Evolutionary conservation across 2,329 filamentous ascomycete genomes (phyloP), one percentile per base, ranked within the genome.

Genomic region (Fusarium tanahbumbuense): DNA sequence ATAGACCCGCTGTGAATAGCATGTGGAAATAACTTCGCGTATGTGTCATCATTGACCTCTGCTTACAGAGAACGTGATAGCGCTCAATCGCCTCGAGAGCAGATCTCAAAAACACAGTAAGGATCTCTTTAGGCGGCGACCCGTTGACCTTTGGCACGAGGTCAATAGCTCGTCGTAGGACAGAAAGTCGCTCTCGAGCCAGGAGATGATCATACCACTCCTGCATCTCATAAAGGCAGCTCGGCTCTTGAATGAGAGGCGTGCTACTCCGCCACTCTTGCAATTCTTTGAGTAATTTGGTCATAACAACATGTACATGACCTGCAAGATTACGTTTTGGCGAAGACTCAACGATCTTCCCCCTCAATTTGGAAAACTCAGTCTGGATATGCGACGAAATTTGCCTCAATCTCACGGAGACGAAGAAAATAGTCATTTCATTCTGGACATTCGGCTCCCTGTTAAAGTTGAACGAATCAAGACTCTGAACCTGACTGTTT

Each of bases 21-120:
- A 81, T 79, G 53, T 85, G 83, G 27, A 85, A 85, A 63, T 85
- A 85, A 47, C 81, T 83, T n/a, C 83, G 74, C 0, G 83, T 84
- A 56, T 28, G 27, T 11, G 27, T 28, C 11, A 28, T 10, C 25
- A 27, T 27, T 10, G 8, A 10, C 4, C 25, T 10, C 25, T n/a
- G n/a, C n/a, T n/a, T n/a, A n/a, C n/a, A n/a, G n/a, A n/a, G n/a
- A n/a, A n/a, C n/a, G n/a, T 27, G 27, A 28, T 28, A 28, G 11
- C 27, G 27, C 4, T 78, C 63, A 7, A 85, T 83, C 0, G 80
- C 76, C n/a, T 76, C 73, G 0, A 75, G 73, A 0, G 83, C 81
- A 11, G 76, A 80, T 6, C 75, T 60, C 0, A 83, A 75, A 23
- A 79, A 83, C 3, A 80, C 55, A 0, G 56, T 56, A 0, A 82